phyloP scores from a whole-genome alignment of 345 rosid genomes.

The Viola odorata region DNA sequence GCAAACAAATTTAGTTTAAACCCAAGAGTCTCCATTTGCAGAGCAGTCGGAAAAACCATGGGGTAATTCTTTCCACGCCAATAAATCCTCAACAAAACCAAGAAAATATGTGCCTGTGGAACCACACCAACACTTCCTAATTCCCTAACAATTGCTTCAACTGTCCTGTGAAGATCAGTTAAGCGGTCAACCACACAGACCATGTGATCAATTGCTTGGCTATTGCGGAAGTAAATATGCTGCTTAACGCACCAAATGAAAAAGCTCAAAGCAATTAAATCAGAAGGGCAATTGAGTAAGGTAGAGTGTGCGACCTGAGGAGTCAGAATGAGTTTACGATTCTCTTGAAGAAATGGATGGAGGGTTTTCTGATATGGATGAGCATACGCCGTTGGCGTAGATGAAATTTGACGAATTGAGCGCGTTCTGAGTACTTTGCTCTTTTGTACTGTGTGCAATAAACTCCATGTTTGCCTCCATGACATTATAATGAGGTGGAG shows the following conservation, averaged over 20 bases:
- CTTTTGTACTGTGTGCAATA: too few species aligned
- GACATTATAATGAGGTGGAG: too few species aligned
- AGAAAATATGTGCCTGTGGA: slow-evolving; percentile 42
- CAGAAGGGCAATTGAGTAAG: slow-evolving; percentile 43
- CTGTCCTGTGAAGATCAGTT: slow-evolving; percentile 20
- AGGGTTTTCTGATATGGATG: too few species aligned
- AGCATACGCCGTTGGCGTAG: too few species aligned
- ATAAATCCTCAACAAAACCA: slow-evolving; percentile 56
- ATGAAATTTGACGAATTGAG: too few species aligned
- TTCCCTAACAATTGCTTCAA: slow-evolving; percentile 35
- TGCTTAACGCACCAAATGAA: slow-evolving; percentile 63
- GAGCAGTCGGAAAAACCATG: slow-evolving; percentile 50
- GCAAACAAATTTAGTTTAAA: slow-evolving; percentile 55
- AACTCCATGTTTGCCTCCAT: too few species aligned
- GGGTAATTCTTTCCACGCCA: slow-evolving; percentile 57
- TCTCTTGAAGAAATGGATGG: too few species aligned
- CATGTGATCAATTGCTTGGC: slow-evolving; percentile 46
- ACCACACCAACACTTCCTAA: slow-evolving; percentile 39
- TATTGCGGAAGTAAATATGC: slow-evolving; percentile 45
- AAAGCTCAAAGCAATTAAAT: slow-evolving; percentile 51
- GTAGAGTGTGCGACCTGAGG: slow-evolving; percentile 42
- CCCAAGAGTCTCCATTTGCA: slow-evolving; percentile 44
- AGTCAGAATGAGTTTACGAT: slow-evolving; percentile 23
- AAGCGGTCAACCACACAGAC: slow-evolving; percentile 38
- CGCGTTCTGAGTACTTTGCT: too few species aligned